phyloP scores from a whole-genome alignment of 805 yeast species.

The Kluyveromyces nonfermentans region DNA sequence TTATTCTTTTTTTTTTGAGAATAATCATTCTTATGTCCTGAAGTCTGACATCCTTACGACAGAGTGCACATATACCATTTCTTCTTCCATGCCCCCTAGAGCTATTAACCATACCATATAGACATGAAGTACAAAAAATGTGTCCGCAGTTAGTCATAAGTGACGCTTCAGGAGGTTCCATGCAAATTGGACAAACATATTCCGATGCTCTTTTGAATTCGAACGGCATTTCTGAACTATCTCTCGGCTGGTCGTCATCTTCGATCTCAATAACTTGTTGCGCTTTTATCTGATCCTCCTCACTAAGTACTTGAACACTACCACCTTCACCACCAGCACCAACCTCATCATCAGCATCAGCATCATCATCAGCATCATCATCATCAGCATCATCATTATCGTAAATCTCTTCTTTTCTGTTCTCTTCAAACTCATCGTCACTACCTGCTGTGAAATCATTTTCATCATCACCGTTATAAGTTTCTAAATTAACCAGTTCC shows the following conservation, averaged over 20 bases:
- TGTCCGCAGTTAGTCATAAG: slow-evolving; percentile 51
- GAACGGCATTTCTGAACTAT: slow-evolving; percentile 11
- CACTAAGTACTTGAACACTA: not conserved
- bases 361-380: slow-evolving; percentile 11
- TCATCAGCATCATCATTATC: too few species aligned
- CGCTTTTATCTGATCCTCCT: slow-evolving; percentile 19
- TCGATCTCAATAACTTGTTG: slow-evolving; percentile 34
- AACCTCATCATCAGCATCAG: slow-evolving; percentile 4
- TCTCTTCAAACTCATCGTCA: slow-evolving; percentile 4
- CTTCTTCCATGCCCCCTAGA: slow-evolving; percentile 30
- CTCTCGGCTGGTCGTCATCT: slow-evolving; percentile 25
- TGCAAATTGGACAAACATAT: slow-evolving; percentile 45
- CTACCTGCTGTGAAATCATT: slow-evolving; percentile 7
- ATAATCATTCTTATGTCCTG: slow-evolving; percentile 24
- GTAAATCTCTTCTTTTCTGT: too few species aligned
- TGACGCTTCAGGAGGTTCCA: slow-evolving; percentile 42
- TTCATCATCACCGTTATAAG: not conserved
- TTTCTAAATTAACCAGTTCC: not conserved
- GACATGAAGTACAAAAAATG: slow-evolving; percentile 44
- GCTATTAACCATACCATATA: slow-evolving; percentile 40
- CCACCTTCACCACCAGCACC: slow-evolving; percentile 5
- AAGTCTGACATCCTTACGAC: slow-evolving; percentile 31
- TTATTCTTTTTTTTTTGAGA: slow-evolving; percentile 25
- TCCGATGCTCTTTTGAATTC: slow-evolving; percentile 27
- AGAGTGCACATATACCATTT: slow-evolving; percentile 35